Evolutionary conservation across 208 protist species (phyloP).

Genomic region (Leishmania turanica): DNA sequence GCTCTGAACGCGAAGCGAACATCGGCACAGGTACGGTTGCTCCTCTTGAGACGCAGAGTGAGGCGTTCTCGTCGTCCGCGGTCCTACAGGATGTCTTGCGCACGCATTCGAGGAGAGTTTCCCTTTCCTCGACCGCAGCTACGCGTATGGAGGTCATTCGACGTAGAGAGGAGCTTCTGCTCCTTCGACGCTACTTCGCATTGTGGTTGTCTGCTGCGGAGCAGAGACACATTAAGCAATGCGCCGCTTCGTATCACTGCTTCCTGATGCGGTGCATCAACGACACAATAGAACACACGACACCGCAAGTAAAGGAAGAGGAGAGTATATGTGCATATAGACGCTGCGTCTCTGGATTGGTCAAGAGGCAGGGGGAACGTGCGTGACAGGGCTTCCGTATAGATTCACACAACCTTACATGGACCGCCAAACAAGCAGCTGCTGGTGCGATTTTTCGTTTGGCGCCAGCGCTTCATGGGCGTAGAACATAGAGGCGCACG

Average conservation of each 20-base stretch:
- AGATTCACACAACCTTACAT: slow-evolving; percentile 4
- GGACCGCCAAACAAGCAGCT: not conserved
- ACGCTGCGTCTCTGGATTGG: not conserved
- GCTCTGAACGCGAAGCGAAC: not conserved
- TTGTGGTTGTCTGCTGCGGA: slow-evolving; percentile 17
- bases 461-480: not conserved
- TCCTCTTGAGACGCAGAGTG: not conserved
- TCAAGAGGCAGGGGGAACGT: not conserved
- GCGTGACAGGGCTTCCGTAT: not conserved
- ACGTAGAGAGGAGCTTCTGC: slow-evolving; percentile 6
- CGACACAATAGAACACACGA: slow-evolving; percentile 3
- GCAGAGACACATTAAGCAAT: slow-evolving; percentile 21
- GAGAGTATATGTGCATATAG: not conserved
- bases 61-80: not conserved
- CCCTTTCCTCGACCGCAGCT: not conserved
- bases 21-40: not conserved
- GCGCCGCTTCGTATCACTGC: slow-evolving; percentile 23
- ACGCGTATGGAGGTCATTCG: not conserved
- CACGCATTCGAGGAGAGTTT: not conserved
- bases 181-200: slow-evolving; percentile 17
- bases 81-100: not conserved
- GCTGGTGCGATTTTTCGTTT: not conserved
- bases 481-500: not conserved
- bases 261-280: slow-evolving; percentile 27
- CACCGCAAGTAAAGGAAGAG: not conserved